A percentile compares a stretch with the other conserved stretches of the same genome.
These are phyloP conservation scores for apple (Malus domestica) DNA, from an alignment of 306 rosid species.

Conservation along the genomic window ASM211411v1 NC_041799.1:7270001-7270500, in stretches of 20 bases:
- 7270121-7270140: neutral
- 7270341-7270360: neutral
- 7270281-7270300: neutral
- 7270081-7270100: neutral
- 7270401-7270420: too few relatives aligned
- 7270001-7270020: too few relatives aligned
- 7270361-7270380: neutral
- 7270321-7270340: neutral
- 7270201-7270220: neutral
- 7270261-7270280: rapidly evolving
- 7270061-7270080: too few relatives aligned
- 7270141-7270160: neutral
- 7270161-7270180: rapidly evolving
- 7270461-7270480: too few relatives aligned
- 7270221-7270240: neutral
- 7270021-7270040: too few relatives aligned
- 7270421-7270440: too few relatives aligned
- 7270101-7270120: neutral
- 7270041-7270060: too few relatives aligned
- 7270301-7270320: neutral
- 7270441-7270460: too few relatives aligned
- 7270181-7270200: neutral
- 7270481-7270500: too few relatives aligned
- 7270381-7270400: neutral
- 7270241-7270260: neutral